phyloP scores from a whole-genome alignment of 371 early-diverging fungal species.

The Syncephalastrum contaminatum region DNA sequence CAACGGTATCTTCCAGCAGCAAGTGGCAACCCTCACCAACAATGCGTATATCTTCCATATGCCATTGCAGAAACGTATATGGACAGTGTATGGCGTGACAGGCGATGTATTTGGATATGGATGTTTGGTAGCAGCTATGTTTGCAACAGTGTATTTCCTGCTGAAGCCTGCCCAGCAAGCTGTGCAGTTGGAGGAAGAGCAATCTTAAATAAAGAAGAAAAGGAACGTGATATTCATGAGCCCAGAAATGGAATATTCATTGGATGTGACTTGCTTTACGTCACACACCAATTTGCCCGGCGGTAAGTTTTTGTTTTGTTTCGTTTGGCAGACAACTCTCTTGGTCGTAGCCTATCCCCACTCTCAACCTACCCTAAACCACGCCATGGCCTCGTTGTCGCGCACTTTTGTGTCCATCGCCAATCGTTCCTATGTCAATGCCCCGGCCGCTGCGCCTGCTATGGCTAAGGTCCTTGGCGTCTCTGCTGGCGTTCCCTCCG shows the following conservation, averaged over 20 bases:
- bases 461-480: constrained; percentile 39
- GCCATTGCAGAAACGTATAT: constrained; percentile 42
- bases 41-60: constrained; percentile 43
- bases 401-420: constrained; percentile 49
- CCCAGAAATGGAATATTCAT: no score
- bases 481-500: constrained; percentile 22
- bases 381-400: constrained; percentile 47
- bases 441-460: constrained; percentile 45
- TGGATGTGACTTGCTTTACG: no score
- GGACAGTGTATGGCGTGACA: constrained; percentile 41
- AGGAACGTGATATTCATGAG: no score
- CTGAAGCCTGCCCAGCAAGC: neutral
- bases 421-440: constrained; percentile 45
- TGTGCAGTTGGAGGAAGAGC: no score
- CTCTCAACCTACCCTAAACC: constrained; percentile 12
- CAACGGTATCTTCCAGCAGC: constrained; percentile 43
- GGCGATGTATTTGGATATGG: constrained; percentile 47
- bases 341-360: constrained; percentile 11
- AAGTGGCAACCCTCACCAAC: constrained; percentile 36
- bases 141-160: constrained; percentile 2
- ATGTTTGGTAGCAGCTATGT: constrained; percentile 28
- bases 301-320: constrained; percentile 10
- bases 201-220: no score
- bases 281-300: no score
- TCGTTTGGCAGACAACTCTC: neutral